phyloP scores from a whole-genome alignment of 2,329 filamentous ascomycete genomes.

The Ophiognomonia clavigignenti-juglandacearum region DNA sequence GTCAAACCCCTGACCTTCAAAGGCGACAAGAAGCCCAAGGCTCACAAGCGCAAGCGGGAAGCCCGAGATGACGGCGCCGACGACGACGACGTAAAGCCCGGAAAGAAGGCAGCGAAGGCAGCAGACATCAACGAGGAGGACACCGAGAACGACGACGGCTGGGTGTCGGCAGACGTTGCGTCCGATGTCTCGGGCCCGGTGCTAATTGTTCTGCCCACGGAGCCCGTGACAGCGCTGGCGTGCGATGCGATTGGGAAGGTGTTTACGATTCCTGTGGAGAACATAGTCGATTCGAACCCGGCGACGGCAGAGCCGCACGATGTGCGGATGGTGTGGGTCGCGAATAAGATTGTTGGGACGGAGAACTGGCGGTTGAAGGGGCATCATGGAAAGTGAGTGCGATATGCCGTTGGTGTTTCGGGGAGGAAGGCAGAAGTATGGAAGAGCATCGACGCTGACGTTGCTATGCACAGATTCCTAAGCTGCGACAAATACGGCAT shows the following conservation, averaged over 20 bases:
- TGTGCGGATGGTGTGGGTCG: slow-evolving; percentile 92
- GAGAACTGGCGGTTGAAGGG: slow-evolving; percentile 83
- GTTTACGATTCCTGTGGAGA: slow-evolving; percentile 77
- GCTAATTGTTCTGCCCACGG: slow-evolving; percentile 75
- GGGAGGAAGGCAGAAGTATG: too few species aligned
- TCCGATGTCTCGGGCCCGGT: slow-evolving; percentile 77
- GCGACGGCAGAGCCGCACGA: slow-evolving; percentile 91
- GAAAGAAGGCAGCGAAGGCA: slow-evolving; percentile 27
- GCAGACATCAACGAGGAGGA: slow-evolving; percentile 27
- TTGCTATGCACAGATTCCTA: slow-evolving; percentile 60
- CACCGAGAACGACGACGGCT: slow-evolving; percentile 69
- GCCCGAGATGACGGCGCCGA: slow-evolving; percentile 7
- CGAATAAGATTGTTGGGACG: slow-evolving; percentile 75
- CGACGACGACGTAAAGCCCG: slow-evolving; percentile 57
- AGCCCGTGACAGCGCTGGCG: slow-evolving; percentile 68
- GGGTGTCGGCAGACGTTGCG: slow-evolving; percentile 77
- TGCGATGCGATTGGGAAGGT: slow-evolving; percentile 85
- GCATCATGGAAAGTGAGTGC: slow-evolving; percentile 72
- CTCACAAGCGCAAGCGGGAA: slow-evolving; percentile 44
- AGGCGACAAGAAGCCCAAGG: slow-evolving; percentile 90
- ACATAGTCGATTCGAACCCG: slow-evolving; percentile 78
- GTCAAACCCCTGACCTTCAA: slow-evolving; percentile 92
- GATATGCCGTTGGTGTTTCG: too few species aligned
- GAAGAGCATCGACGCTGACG: neutral
- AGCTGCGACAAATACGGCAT: slow-evolving; percentile 80